Evolutionary conservation across 441 rosid genomes (phyloP).

Genomic region (Erodium texanum): DNA sequence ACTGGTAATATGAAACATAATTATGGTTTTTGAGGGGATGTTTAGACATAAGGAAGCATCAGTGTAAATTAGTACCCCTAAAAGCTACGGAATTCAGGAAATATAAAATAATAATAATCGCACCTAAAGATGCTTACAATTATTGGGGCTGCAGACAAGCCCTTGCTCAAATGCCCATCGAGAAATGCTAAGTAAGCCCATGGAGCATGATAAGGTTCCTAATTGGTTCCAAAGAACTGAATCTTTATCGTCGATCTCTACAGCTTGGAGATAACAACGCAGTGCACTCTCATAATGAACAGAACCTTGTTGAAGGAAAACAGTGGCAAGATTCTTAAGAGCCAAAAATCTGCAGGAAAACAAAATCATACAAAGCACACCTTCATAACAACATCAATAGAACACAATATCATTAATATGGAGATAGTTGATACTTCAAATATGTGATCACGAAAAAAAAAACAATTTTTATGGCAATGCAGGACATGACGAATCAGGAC

Average conservation of each 20-base stretch:
- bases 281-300: slow-evolving; percentile 78
- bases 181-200: slow-evolving; percentile 83
- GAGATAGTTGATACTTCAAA: not conserved
- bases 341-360: slow-evolving; percentile 69
- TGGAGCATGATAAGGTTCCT: slow-evolving; percentile 91
- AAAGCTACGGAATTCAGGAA: not conserved
- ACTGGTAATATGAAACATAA: slow-evolving; percentile 10
- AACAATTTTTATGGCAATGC: not conserved
- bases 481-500: not conserved
- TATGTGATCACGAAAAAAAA: not conserved
- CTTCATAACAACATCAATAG: not conserved
- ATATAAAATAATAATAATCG: not conserved
- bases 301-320: slow-evolving; percentile 88
- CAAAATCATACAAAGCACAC: not conserved
- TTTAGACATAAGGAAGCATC: slow-evolving; percentile 2
- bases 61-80: not conserved
- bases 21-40: slow-evolving; percentile 1
- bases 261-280: slow-evolving; percentile 94
- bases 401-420: slow-evolving; percentile 1
- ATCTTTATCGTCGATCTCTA: slow-evolving; percentile 93
- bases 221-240: slow-evolving; percentile 98
- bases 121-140: slow-evolving; percentile 49
- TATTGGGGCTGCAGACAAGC: slow-evolving; percentile 96
- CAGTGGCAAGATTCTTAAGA: slow-evolving; percentile 85
- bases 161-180: slow-evolving; percentile 99